Base-by-base conservation (phyloP, 352 stramenopile species). In the Phytophthora sojae region DNA sequence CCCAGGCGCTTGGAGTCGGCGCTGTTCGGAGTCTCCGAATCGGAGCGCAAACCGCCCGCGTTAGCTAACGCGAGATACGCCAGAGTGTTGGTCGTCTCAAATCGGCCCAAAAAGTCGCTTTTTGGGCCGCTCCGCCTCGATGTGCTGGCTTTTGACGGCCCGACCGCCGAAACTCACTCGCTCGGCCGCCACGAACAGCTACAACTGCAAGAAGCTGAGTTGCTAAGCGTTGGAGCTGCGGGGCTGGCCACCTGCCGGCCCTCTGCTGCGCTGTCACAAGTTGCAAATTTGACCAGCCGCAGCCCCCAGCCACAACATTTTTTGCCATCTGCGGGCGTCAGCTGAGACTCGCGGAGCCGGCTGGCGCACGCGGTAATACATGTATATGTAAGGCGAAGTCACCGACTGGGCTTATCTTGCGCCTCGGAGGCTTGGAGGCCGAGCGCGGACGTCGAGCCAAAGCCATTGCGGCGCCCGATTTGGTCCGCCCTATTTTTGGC, bases 21-120 rank as follows among this genome's bases (percentile, higher is more conserved):
- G 32, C 35, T 15, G 8, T 39, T 39, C 32, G 32, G 32, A 39
- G 8, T 7, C 8, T 42, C 9, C 2, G 4, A 42, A 15, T 42
- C 9, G 45, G 45, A 53, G 45, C 45, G 45, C 19, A 53, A 53
- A 7, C 45, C 45, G 7, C 45, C 15, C 9, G 17, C 45, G 19
- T 53, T 30, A 53, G n/a, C n/a, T 53, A 53, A 53, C 45, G 19
- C 44, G 45, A 53, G 45, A 26, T 14, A 53, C 45, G 11, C 45
- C 6, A 19, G 45, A 53, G 45, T 53, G 45, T 29, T 53, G 45
- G 45, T 53, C 45, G 45, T 25, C 7, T 17, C 45, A 53, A 25
- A 29, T 25, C 19, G 45, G 45, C 26, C 7, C 45, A 53, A 53
- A 53, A 49, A 21, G 4, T 15, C 12, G n/a, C 39, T 49, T 49